phyloP scores from a whole-genome alignment of 257 asterid species.

The Thymus mandschuricus region DNA sequence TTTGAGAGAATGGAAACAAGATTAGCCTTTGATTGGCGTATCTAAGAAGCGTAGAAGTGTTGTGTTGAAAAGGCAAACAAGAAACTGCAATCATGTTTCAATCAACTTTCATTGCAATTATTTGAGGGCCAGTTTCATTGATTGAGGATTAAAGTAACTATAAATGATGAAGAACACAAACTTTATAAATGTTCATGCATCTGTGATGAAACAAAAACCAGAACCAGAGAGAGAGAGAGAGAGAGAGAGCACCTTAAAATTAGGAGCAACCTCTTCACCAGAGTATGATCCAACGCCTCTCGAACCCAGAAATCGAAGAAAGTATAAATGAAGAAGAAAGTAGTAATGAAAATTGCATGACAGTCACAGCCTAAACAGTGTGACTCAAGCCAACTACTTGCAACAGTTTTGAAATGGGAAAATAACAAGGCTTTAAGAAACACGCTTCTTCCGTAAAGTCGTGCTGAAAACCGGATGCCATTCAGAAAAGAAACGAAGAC shows the following conservation, averaged over 20 bases:
- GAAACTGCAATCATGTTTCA: slow-evolving; percentile 19
- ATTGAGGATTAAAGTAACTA: not conserved
- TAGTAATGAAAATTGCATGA: slow-evolving; percentile 24
- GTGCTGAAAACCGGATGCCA: not conserved
- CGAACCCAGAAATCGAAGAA: slow-evolving; percentile 18
- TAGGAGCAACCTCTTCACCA: slow-evolving; percentile 24
- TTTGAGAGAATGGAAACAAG: not conserved
- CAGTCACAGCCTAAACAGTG: slow-evolving; percentile 24
- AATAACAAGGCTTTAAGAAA: not conserved
- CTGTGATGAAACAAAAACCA: not conserved
- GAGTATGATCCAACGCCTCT: not conserved
- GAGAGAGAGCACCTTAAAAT: slow-evolving; percentile 32
- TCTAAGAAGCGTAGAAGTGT: not conserved
- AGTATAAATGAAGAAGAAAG: slow-evolving; percentile 17
- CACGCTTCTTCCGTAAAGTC: not conserved
- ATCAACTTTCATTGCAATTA: slow-evolving; percentile 22
- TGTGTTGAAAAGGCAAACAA: slow-evolving; percentile 21
- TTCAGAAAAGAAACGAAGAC: not conserved
- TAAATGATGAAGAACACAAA: not conserved
- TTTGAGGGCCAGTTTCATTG: not conserved
- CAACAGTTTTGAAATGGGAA: slow-evolving; percentile 4
- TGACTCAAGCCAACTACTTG: slow-evolving; percentile 29
- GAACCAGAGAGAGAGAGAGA: not conserved
- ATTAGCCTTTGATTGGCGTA: not conserved
- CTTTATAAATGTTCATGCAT: not conserved